Base-by-base conservation (phyloP, 768 basidiomycete genomes). In the Gyrodon lividus region DNA sequence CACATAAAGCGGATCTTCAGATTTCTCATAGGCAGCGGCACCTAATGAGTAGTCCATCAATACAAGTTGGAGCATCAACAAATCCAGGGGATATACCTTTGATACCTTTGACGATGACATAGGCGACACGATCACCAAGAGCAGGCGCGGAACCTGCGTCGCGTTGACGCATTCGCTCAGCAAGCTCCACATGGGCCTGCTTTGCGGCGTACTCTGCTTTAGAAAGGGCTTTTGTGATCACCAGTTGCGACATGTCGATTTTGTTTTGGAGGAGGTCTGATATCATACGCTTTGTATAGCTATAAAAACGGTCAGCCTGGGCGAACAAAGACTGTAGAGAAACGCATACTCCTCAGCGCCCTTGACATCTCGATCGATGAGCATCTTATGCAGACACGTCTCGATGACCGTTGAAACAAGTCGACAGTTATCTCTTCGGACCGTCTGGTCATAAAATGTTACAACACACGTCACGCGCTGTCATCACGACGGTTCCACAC, bases 41-140 rank as follows among this genome's bases (percentile, higher is more conserved):
- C 92, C 91, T 92, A n/a, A 7, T 43, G n/a, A 5, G 2, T 1
- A 38, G 2, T 3, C 2, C 12, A 24, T 56, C 13, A 51, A 34
- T 24, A 24, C 39, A 31, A 19, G 16, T n/a, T n/a, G 43, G 28
- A 7, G 23, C 6, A 31, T 37, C n/a, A 23, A 28, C 14, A 6
- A 22, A 30, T 26, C 17, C n/a, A 2, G 17, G 2, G n/a, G 28
- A 51, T 63, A 13, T 52, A 88, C 90, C 92, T 76, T 96, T 98
- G 54, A 89, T 87, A 5, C 92, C 92, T 69, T 99, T 98, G 68
- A 98, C 81, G 65, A 99, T 98, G 38, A 98, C 96, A 74, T 98
- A 99, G 5, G 97, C 96, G 2, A 98, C 97, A 71, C 97, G 96
- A 67, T 99, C 97, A 52, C 97, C 97, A 17, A 98, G 73, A n/a